Conservation (phyloP, 1,284 basidiomycete genomes). For the Ceratobasidium sp. region DNA sequence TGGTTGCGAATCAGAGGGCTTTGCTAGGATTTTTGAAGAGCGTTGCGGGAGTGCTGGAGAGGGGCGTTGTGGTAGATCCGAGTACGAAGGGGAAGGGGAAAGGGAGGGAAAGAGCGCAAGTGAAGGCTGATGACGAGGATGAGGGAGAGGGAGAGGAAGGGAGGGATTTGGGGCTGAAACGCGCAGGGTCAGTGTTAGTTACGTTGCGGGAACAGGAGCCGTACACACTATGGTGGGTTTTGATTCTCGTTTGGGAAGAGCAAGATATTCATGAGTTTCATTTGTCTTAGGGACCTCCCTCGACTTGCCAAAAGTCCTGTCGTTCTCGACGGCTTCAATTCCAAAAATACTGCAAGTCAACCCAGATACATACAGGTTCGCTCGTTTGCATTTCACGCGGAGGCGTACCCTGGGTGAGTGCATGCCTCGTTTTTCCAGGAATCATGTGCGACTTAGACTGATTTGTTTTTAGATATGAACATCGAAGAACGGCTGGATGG, state of each 20-base stretch:
- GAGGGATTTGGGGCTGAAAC: slow-evolving; percentile 53
- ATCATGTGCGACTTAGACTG: not conserved
- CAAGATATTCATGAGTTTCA: slow-evolving; percentile 12
- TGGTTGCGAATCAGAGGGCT: slow-evolving; percentile 91
- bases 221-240: slow-evolving; percentile 86
- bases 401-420: slow-evolving; percentile 82
- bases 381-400: slow-evolving; percentile 85
- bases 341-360: slow-evolving; percentile 65
- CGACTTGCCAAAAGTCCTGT: slow-evolving; percentile 81
- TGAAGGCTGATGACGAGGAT: slow-evolving; percentile 54
- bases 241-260: slow-evolving; percentile 45
- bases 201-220: slow-evolving; percentile 90
- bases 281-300: slow-evolving; percentile 74
- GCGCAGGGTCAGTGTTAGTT: slow-evolving; percentile 76
- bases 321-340: slow-evolving; percentile 56
- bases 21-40: slow-evolving; percentile 88
- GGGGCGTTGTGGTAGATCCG: slow-evolving; percentile 67
- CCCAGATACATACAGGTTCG: slow-evolving; percentile 81
- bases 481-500: slow-evolving; percentile 49
- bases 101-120: slow-evolving; percentile 60
- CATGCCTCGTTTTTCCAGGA: not conserved
- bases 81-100: slow-evolving; percentile 64
- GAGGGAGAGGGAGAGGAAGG: slow-evolving; percentile 61
- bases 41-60: slow-evolving; percentile 73
- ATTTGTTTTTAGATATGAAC: slow-evolving; percentile 44